Conservation (phyloP, 2,329 filamentous ascomycete genomes). For the Rhynchosporium graminicola region DNA sequence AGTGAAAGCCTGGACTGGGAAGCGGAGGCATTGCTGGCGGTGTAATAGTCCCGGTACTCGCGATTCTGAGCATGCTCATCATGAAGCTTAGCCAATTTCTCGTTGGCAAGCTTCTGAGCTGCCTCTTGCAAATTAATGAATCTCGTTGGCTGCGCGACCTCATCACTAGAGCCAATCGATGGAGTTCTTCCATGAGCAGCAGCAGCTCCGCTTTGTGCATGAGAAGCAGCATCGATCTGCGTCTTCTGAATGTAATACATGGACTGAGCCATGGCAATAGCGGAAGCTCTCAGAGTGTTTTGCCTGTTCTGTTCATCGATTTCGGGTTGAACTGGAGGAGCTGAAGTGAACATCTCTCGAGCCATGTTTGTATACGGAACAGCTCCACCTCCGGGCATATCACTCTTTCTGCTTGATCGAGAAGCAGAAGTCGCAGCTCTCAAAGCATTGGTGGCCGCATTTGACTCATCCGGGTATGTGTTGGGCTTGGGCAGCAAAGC, state of each 20-base stretch:
- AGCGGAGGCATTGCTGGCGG: constrained; percentile 66
- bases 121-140: constrained; percentile 76
- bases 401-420: constrained; percentile 23
- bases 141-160: constrained; percentile 49
- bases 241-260: constrained; percentile 76
- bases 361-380: constrained; percentile 67
- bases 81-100: constrained; percentile 78
- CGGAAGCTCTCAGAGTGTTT: constrained; percentile 76
- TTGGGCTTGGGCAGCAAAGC: constrained; percentile 44
- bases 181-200: constrained; percentile 38
- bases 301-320: constrained; percentile 71
- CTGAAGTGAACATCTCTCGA: constrained; percentile 75
- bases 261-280: constrained; percentile 83
- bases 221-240: constrained; percentile 42
- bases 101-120: constrained; percentile 82
- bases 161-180: constrained; percentile 42
- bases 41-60: constrained; percentile 74
- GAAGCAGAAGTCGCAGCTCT: constrained; percentile 68
- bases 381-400: constrained; percentile 58
- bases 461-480: constrained; percentile 57
- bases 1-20: constrained; percentile 53
- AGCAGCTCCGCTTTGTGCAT: constrained; percentile 35
- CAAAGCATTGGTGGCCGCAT: constrained; percentile 67
- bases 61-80: constrained; percentile 64
- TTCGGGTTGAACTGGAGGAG: constrained; percentile 71